Conservation (phyloP, 140 eudicot genomes). For the Anethum foeniculum region DNA sequence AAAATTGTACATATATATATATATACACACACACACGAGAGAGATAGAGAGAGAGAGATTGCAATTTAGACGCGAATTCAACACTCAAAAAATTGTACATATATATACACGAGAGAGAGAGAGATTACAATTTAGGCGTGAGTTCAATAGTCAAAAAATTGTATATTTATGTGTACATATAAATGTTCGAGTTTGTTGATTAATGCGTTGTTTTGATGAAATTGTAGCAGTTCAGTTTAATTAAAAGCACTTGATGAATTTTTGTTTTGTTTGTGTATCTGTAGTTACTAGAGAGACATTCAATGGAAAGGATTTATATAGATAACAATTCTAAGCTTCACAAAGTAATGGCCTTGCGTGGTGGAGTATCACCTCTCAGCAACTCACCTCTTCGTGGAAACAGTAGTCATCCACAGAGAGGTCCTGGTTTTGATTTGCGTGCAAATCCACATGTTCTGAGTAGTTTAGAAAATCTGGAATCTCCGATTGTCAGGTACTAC, state of each 20-base stretch:
- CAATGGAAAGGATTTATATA: constrained; percentile 2
- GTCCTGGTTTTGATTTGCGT: constrained; percentile 6
- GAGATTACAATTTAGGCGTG: not conserved
- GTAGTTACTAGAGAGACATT: not conserved
- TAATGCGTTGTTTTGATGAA: not conserved
- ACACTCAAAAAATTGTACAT: too few species aligned
- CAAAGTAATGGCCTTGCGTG: constrained; percentile 2
- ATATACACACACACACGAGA: not conserved
- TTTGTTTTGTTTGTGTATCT: not conserved
- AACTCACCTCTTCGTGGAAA: not conserved
- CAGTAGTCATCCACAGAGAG: not conserved
- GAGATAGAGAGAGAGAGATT: not conserved
- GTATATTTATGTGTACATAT: not conserved
- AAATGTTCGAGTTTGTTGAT: not conserved
- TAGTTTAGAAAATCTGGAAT: constrained; percentile 4
- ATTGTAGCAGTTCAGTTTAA: not conserved
- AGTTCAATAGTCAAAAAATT: not conserved
- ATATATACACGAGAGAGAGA: not conserved
- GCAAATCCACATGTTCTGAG: not conserved
- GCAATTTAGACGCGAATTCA: too few species aligned
- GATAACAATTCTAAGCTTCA: constrained; percentile 5
- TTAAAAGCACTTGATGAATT: not conserved
- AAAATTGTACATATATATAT: not conserved
- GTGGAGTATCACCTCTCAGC: constrained; percentile 7
- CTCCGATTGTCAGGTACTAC: constrained; percentile 10